Evolutionary conservation across 2,329 filamentous ascomycete species (phyloP).

Genomic region (Ceratocystis destructans): DNA sequence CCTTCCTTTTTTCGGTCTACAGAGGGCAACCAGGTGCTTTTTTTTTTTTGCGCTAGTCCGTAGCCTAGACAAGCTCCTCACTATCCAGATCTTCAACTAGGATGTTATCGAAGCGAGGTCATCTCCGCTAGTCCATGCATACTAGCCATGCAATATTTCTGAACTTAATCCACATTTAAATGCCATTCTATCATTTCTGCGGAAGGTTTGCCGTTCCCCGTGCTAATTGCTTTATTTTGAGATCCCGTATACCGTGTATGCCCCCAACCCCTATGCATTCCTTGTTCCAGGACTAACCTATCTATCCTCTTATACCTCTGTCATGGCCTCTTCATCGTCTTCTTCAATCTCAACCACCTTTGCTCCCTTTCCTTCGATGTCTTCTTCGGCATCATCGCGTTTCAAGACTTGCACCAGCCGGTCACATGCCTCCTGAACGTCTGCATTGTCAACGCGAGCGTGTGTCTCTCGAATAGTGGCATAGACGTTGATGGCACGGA

Average conservation of each 20-base stretch:
- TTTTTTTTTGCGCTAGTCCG: too few relatives aligned
- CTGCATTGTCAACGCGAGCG: conserved; percentile 60
- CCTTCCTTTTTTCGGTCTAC: neutral
- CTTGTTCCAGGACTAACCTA: neutral
- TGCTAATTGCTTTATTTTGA: neutral
- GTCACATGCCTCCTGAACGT: conserved; percentile 72
- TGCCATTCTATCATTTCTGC: too few relatives aligned
- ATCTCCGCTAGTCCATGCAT: too few relatives aligned
- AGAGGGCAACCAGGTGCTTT: neutral
- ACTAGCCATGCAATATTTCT: too few relatives aligned
- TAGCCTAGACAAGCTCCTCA: too few relatives aligned
- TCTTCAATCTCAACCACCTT: conserved; percentile 33
- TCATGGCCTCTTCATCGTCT: conserved; percentile 40
- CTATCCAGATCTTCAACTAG: too few relatives aligned
- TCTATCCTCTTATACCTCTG: conserved; percentile 36
- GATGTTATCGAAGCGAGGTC: too few relatives aligned
- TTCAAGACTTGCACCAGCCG: conserved; percentile 79
- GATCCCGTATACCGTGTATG: neutral
- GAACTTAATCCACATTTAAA: too few relatives aligned
- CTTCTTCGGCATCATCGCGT: conserved; percentile 55
- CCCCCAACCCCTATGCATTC: neutral
- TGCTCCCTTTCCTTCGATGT: conserved; percentile 30
- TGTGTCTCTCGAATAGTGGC: conserved; percentile 81
- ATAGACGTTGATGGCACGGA: conserved; percentile 72
- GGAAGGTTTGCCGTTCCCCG: neutral